phyloP scores from a whole-genome alignment of 2,329 filamentous ascomycete genomes.

The Beauveria rudraprayagi region DNA sequence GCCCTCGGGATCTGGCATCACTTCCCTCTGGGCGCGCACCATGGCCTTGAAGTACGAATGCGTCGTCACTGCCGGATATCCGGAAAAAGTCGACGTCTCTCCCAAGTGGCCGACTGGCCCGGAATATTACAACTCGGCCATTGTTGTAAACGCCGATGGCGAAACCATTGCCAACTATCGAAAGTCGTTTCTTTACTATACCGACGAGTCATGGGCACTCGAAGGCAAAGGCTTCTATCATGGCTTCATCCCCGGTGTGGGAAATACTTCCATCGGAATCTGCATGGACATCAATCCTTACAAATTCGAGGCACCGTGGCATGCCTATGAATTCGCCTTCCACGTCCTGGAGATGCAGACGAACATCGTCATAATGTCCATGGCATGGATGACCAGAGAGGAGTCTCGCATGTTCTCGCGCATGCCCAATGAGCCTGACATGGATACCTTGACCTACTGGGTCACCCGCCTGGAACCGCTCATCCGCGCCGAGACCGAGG shows the following conservation, averaged over 20 bases:
- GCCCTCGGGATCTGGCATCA: constrained; percentile 54
- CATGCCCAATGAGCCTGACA: constrained; percentile 53
- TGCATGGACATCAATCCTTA: constrained; percentile 44
- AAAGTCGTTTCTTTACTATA: constrained; percentile 49
- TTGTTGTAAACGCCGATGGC: constrained; percentile 50
- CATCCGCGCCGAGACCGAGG: constrained; percentile 39
- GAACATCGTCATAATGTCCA: constrained; percentile 60
- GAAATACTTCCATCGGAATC: constrained; percentile 44
- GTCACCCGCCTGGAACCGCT: constrained; percentile 60
- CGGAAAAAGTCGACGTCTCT: constrained; percentile 53
- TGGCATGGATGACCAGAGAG: constrained; percentile 58
- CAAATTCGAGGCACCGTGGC: constrained; percentile 13
- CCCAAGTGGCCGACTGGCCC: constrained; percentile 41
- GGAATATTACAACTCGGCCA: constrained; percentile 46
- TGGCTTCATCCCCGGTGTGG: constrained; percentile 33
- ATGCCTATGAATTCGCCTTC: constrained; percentile 32
- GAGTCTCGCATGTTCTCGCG: constrained; percentile 29
- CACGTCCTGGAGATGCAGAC: constrained; percentile 49
- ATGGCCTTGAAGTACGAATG: constrained; percentile 60
- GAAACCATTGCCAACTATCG: constrained; percentile 53
- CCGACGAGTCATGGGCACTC: constrained; percentile 50
- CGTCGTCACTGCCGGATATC: constrained; percentile 64
- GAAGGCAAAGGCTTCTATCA: constrained; percentile 42
- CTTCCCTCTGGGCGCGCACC: constrained; percentile 61
- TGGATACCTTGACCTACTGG: constrained; percentile 71